Evolutionary conservation across 2,329 filamentous ascomycete genomes (phyloP), one percentile per base, ranked within the genome.

Genomic region (Ramularia collo-cygni): DNA sequence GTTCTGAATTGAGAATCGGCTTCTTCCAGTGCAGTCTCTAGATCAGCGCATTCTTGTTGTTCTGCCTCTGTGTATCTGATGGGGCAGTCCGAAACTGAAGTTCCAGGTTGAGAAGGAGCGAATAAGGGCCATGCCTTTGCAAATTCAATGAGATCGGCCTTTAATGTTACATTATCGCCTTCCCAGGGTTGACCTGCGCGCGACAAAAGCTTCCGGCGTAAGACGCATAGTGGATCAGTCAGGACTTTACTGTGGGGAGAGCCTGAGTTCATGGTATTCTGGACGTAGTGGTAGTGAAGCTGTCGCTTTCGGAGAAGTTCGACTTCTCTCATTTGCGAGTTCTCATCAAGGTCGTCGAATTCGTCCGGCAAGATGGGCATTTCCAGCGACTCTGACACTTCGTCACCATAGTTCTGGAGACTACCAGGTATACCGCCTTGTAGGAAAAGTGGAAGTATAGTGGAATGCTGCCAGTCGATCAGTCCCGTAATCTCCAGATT

Each of bases 401-500:
- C 46, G 43, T 64, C 61, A 17, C 53, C 48, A 45, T 64, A 67
- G 40, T 69, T 68, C 44, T 66, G 61, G 44, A 69, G 63, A 18
- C 47, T 47, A 5, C 53, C 51, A 16, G 65, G 66, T 15, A 48
- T 45, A 1, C 47, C 45, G 12, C 41, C 43, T 13, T 46, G 30
- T 5, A 53, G 21, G 8, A 46, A 46, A 1, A 50, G 19, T 14
- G 48, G 48, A 4, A 47, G 24, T 1, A 43, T 33, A 24, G 8
- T 17, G 14, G 15, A 28, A 24, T 51, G 43, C 37, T 51, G 50
- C 48, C 47, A 52, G 19, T 52, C 50, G 15, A 52, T 47, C 4
- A 52, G 42, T 15, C 47, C 27, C 2, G 28, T 34, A 33, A 70
- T 64, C 2, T 59, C 55, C 34, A 55, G 47, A 24, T 58, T 39